Conservation (phyloP, 305 asterid species). For the Caryopteris hybrid region DNA sequence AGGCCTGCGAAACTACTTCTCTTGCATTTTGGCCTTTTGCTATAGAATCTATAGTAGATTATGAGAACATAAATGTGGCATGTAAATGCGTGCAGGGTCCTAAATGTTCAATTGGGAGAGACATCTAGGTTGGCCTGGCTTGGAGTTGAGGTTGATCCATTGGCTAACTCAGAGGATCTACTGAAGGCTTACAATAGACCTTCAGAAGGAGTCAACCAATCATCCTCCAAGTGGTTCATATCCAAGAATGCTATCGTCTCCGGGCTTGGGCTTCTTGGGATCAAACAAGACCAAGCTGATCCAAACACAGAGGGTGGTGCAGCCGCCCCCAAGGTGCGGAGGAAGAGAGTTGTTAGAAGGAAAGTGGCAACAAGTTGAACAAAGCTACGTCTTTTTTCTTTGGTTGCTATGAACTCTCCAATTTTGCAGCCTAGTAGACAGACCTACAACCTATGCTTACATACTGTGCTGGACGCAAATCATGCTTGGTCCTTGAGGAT, state of each 20-base stretch:
- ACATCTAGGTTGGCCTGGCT: constrained; percentile 91
- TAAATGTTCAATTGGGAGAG: constrained; percentile 90
- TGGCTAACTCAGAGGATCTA: constrained; percentile 76
- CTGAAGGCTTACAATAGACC: constrained; percentile 80
- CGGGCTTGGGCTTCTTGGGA: constrained; percentile 92
- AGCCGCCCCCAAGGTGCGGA: constrained; percentile 61
- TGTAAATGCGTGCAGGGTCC: constrained; percentile 45
- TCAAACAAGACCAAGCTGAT: constrained; percentile 55
- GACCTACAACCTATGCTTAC: constrained; percentile 14
- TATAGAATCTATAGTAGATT: neutral
- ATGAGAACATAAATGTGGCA: neutral
- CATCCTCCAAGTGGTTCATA: constrained; percentile 95
- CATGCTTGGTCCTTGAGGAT: neutral
- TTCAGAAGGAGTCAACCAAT: constrained; percentile 47
- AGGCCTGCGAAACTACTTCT: neutral
- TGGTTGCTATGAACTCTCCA: constrained; percentile 27
- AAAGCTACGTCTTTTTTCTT: neutral
- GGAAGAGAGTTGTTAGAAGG: constrained; percentile 79
- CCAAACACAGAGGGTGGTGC: constrained; percentile 42
- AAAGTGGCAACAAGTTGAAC: constrained; percentile 60
- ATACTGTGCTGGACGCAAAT: neutral
- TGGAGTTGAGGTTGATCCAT: constrained; percentile 87
- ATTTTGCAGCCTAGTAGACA: constrained; percentile 45
- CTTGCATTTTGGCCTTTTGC: neutral
- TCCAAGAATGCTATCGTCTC: constrained; percentile 81